Evolutionary conservation across 2,329 filamentous ascomycete species (phyloP).

Genomic region (Alternaria arbusti): DNA sequence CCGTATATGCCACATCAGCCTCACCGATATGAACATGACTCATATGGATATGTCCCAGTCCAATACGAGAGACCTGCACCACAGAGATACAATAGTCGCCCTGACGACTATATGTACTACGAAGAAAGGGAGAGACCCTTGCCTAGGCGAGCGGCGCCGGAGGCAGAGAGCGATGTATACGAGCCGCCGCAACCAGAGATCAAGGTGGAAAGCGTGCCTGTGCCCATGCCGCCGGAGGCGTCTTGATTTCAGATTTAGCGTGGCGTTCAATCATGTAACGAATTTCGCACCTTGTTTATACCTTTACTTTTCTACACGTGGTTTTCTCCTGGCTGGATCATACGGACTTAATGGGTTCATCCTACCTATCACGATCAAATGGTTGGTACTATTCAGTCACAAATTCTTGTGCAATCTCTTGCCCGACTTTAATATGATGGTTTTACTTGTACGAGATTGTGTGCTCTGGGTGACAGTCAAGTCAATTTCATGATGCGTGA

Average conservation of each 20-base stretch:
- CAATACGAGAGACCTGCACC: constrained; percentile 36
- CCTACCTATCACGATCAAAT: background rate
- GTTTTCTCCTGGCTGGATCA: background rate
- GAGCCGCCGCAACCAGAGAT: constrained; percentile 32
- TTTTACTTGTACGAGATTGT: background rate
- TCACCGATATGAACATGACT: constrained; percentile 36
- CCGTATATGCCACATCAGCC: constrained; percentile 21
- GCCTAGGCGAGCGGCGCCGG: constrained; percentile 21
- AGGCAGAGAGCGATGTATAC: constrained; percentile 33
- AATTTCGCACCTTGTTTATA: background rate
- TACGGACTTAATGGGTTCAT: background rate
- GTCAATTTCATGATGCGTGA: background rate
- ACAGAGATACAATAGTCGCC: constrained; percentile 32
- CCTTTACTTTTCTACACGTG: background rate
- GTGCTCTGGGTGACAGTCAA: background rate
- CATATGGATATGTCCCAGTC: constrained; percentile 38
- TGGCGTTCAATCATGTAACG: background rate
- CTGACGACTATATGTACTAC: constrained; percentile 40
- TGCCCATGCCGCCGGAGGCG: constrained; percentile 18
- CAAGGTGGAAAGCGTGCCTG: constrained; percentile 32
- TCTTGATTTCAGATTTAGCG: background rate
- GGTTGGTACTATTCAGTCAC: background rate
- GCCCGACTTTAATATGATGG: background rate
- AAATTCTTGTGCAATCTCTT: background rate
- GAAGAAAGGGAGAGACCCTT: constrained; percentile 38